These are phyloP conservation scores for Dactylellina cionopaga DNA, from an alignment of 2,329 filamentous ascomycete genomes.

Conservation along the genomic window DNA sequence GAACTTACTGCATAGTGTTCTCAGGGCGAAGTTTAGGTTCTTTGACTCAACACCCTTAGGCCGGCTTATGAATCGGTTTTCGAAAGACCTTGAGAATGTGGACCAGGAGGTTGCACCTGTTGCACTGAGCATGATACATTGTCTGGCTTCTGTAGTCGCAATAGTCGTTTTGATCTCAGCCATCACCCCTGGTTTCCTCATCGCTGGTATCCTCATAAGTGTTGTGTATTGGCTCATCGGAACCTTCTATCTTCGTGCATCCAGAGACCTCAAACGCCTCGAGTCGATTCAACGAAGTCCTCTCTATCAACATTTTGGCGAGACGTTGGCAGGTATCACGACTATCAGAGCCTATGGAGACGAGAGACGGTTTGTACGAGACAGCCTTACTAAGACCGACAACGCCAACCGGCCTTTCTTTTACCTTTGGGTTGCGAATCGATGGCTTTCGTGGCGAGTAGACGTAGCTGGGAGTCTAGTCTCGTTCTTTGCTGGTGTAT, in stretches of 20 bases:
- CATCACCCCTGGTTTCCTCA: constrained; percentile 89
- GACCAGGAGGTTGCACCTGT: constrained; percentile 96
- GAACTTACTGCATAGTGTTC: constrained; percentile 78
- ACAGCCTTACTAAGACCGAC: constrained; percentile 89
- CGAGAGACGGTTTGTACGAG: constrained; percentile 88
- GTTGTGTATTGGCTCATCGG: constrained; percentile 83
- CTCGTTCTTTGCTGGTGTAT: constrained; percentile 90
- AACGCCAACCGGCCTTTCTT: constrained; percentile 92
- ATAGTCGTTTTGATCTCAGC: constrained; percentile 86
- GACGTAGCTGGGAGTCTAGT: constrained; percentile 91
- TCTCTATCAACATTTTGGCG: constrained; percentile 96
- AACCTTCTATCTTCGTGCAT: constrained; percentile 87
- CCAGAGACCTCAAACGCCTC: constrained; percentile 92
- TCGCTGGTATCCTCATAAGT: constrained; percentile 86
- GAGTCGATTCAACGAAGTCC: constrained; percentile 95
- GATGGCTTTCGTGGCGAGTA: constrained; percentile 93
- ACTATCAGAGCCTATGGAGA: constrained; percentile 97
- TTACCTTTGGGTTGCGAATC: constrained; percentile 94
- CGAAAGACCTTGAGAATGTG: constrained; percentile 92
- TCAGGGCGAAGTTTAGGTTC: constrained; percentile 93
- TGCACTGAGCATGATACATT: constrained; percentile 78
- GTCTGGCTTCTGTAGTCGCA: constrained; percentile 76
- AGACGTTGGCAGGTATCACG: constrained; percentile 92
- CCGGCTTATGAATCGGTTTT: constrained; percentile 98
- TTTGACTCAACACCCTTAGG: constrained; percentile 96